A percentile compares a stretch with the other conserved stretches of the same genome.
Evolutionary conservation across 805 yeast genomes (phyloP).

Genomic region (Ogataea pignaliae): DNA sequence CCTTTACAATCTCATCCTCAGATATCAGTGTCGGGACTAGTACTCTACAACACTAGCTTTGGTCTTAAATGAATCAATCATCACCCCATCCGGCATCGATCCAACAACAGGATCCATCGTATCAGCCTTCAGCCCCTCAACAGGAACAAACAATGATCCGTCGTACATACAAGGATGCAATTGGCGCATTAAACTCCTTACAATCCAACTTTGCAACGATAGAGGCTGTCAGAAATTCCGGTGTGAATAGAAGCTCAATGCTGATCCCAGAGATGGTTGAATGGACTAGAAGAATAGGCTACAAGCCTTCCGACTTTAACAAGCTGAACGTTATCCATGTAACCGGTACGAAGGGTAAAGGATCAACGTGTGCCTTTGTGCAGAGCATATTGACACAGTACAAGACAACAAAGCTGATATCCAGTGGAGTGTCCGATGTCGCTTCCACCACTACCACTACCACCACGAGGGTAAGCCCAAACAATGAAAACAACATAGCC

Average conservation of each 20-base stretch:
- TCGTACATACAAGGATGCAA: conserved; percentile 59
- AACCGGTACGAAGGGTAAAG: conserved; percentile 98
- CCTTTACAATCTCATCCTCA: no score
- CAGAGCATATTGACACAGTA: conserved; percentile 75
- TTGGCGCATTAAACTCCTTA: conserved; percentile 73
- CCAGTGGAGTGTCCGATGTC: conserved; percentile 4
- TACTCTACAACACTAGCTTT: not conserved
- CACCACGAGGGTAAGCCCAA: not conserved
- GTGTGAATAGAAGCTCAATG: conserved; percentile 54
- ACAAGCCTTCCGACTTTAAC: conserved; percentile 62
- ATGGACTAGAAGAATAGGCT: conserved; percentile 71
- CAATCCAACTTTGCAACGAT: conserved; percentile 91
- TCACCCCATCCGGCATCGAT: not conserved
- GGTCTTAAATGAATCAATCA: not conserved
- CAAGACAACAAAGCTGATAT: conserved; percentile 14
- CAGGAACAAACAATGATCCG: conserved; percentile 18
- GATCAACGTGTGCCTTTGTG: conserved; percentile 94
- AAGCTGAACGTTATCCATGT: conserved; percentile 79
- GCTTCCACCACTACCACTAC: no score
- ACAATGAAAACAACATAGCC: conserved; percentile 2
- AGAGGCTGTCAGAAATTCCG: conserved; percentile 73
- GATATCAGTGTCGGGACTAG: not conserved
- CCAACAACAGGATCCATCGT: not conserved
- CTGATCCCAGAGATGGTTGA: conserved; percentile 83
- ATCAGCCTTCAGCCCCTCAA: not conserved